phyloP scores from a whole-genome alignment of 208 protist genomes.

The Wallacemonas sp. region DNA sequence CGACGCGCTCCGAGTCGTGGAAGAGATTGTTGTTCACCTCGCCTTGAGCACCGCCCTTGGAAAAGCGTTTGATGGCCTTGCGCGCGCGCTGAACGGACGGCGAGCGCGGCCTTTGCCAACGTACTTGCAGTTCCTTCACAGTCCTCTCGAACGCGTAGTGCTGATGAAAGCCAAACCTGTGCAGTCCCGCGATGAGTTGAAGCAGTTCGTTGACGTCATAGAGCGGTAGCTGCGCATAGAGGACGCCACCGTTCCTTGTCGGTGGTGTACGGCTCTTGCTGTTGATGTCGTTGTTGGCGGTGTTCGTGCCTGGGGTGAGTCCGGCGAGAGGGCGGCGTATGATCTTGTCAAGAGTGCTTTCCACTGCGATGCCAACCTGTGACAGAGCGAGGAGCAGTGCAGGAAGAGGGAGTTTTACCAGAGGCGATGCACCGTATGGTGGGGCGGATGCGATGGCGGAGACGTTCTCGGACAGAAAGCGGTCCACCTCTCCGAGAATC shows the following conservation, averaged over 20 bases:
- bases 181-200: conserved; percentile 50
- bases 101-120: conserved; percentile 1
- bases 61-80: too few species aligned
- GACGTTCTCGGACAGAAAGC: conserved; percentile 30
- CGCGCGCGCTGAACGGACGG: background rate
- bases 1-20: background rate
- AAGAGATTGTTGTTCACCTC: background rate
- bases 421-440: background rate
- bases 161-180: conserved; percentile 73
- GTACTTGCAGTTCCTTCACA: conserved; percentile 3
- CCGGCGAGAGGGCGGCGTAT: conserved; percentile 10
- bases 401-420: conserved; percentile 37
- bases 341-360: conserved; percentile 43
- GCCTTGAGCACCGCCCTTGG: background rate
- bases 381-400: conserved; percentile 58
- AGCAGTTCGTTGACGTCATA: conserved; percentile 47
- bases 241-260: conserved; percentile 27
- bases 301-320: background rate
- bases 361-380: conserved; percentile 54
- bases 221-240: conserved; percentile 41
- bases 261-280: too few species aligned
- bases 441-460: background rate
- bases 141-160: conserved; percentile 39
- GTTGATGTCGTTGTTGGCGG: too few species aligned
- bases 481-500: conserved; percentile 53